Conservation (phyloP, 352 stramenopile species). For the Globisporangium mamillatum region DNA sequence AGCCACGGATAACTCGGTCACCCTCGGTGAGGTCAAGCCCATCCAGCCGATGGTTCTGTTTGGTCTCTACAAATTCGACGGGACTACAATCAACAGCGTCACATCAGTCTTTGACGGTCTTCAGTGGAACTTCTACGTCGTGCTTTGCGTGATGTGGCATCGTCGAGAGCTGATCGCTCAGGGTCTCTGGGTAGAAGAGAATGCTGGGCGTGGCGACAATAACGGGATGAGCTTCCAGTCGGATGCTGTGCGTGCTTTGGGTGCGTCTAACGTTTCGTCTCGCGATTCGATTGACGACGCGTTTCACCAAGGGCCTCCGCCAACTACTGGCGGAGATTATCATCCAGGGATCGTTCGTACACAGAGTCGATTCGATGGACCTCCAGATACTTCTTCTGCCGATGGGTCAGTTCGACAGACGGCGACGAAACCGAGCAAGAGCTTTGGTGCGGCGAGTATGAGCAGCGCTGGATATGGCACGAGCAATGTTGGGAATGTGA, state of each 20-base stretch:
- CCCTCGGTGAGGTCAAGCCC: constrained; percentile 44
- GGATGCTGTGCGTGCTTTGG: constrained; percentile 37
- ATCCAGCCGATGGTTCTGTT: constrained; percentile 82
- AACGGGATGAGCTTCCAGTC: constrained; percentile 41
- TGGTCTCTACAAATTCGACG: constrained; percentile 87
- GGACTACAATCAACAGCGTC: constrained; percentile 45
- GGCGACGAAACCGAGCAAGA: constrained; percentile 22
- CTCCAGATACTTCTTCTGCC: not conserved
- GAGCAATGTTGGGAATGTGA: constrained; percentile 28
- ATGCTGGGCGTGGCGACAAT: constrained; percentile 17
- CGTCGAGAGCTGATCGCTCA: constrained; percentile 72
- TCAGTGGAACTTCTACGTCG: constrained; percentile 85
- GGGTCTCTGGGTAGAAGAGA: constrained; percentile 65
- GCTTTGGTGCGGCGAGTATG: constrained; percentile 25
- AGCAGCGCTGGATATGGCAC: constrained; percentile 28
- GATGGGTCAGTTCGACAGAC: not conserved
- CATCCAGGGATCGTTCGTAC: constrained; percentile 3
- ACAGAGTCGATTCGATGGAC: not conserved
- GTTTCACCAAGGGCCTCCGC: constrained; percentile 31
- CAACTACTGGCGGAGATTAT: constrained; percentile 4
- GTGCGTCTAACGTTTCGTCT: constrained; percentile 54
- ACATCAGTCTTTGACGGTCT: constrained; percentile 63
- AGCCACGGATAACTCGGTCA: constrained; percentile 23
- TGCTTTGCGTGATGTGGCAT: constrained; percentile 78
- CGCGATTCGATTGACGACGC: constrained; percentile 77